Evolutionary conservation across 108 stramenopile genomes (phyloP).

Genomic region (Thalassiosira profunda): DNA sequence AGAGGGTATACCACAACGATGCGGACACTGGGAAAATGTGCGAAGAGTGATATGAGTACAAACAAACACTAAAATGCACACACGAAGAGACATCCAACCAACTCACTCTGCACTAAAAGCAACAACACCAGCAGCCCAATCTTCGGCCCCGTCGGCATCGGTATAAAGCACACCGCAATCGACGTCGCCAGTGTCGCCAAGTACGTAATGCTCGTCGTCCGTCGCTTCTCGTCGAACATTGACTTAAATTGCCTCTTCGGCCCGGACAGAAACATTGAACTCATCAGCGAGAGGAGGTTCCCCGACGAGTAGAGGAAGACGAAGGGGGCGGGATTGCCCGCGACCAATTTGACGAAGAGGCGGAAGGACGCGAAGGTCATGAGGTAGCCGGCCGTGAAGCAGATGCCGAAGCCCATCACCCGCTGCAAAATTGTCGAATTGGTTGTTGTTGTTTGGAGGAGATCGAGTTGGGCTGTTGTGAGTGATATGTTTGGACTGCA

Average conservation of each 20-base stretch:
- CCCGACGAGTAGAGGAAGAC: constrained; percentile 72
- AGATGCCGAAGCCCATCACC: constrained; percentile 23
- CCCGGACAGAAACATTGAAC: constrained; percentile 43
- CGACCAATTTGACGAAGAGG: constrained; percentile 78
- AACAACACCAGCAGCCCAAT: constrained; percentile 60
- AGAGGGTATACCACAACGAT: constrained; percentile 82
- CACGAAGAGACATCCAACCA: too few relatives aligned
- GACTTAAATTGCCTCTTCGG: constrained; percentile 46
- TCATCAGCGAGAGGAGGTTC: constrained; percentile 30
- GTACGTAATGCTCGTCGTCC: constrained; percentile 63
- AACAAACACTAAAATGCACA: too few relatives aligned
- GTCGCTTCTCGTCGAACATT: constrained; percentile 85
- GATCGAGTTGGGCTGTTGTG: not conserved
- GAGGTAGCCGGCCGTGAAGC: constrained; percentile 80
- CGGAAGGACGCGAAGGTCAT: constrained; percentile 86
- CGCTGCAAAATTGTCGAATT: not conserved
- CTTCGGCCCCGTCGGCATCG: constrained; percentile 53
- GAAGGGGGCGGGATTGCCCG: constrained; percentile 86
- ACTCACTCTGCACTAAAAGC: constrained; percentile 68
- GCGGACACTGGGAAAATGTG: too few relatives aligned
- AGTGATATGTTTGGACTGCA: not conserved
- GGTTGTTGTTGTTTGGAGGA: too few relatives aligned
- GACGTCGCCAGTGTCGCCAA: constrained; percentile 64
- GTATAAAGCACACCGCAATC: constrained; percentile 76
- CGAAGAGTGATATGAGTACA: too few relatives aligned